Base-by-base conservation (phyloP, 2,329 filamentous ascomycete genomes). In the Tolypocladium album region DNA sequence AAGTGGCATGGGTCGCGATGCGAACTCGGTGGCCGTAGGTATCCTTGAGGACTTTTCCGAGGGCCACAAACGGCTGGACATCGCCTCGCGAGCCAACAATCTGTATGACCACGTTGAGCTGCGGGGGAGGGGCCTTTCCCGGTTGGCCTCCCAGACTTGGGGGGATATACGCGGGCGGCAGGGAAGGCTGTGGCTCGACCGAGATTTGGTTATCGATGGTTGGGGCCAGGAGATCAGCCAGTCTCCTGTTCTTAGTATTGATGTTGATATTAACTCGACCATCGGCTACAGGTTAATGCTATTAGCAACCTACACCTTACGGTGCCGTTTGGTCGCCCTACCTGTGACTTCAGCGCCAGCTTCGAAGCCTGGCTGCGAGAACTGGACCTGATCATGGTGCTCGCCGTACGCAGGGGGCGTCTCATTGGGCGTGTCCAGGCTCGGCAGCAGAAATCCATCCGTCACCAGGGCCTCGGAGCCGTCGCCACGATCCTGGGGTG, bases 261-360 rank as follows among this genome's bases (percentile, higher is more conserved):
- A 94, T 90, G 63, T 86, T 87, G 75, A 94, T 91, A 68, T 91
- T 86, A 66, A 94, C 81, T 68, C 90, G 84, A 31, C 90, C 90
- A 74, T 92, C 88, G 62, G 83, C 88, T 85, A 4, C 1, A n/a
- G 22, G 58, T n/a, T 24, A 67, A 47, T 17, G 43, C n/a, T 39
- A 42, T 59, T 22, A 59, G 53, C 57, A 57, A 36, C 22, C 13
- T 1, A 22, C 55, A 17, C n/a, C 17, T 20, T 8, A 24, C 5
- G 36, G 15, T 9, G 20, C 20, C 8, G n/a, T 15, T 1, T 11
- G 36, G 20, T 22, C 15, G 15, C 58, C 66, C 43, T 64, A 84
- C 82, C 76, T 56, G 81, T 85, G 34, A 88, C 73, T 36, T 78
- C 77, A 50, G 85, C 86, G 45, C 81, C 82, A 31, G 85, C 86